Evolutionary conservation across 140 eudicot species (phyloP), one percentile per base, ranked within the genome.

Genomic region (Stevia rebaudiana): DNA sequence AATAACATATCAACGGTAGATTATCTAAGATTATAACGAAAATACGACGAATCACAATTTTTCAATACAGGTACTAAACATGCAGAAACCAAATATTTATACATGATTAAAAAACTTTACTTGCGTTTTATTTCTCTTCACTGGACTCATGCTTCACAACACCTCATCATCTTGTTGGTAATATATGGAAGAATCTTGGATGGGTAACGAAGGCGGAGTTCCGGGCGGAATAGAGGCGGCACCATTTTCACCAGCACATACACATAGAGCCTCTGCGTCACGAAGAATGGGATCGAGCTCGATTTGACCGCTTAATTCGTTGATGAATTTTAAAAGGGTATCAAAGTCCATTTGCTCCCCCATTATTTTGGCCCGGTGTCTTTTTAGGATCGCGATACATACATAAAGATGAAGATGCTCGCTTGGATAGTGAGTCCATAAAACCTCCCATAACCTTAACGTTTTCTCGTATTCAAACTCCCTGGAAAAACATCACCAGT

Each of bases 311-410:
- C 97, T 90, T 37, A 90, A 78, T 60, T 79, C 97, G 39, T 90
- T 90, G 44, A 90, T 87, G 74, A 90, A 90, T 52, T 90, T 90
- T 44, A 90, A 55, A 16, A 90, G 91, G n/a, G 97, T 87, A 74
- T 90, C 97, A 15, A 90, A 90, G 71, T 90, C 97, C 97, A 90
- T 90, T 61, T 79, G 80, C 76, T 90, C 95, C 67, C 95, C 95
- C 84, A 90, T 90, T 68, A 90, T 90, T 80, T 84, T 87, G 39
- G 17, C 59, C 1, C 97, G 88, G 6, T 87, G 55, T 65, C 88
- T 79, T 78, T 90, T 90, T 44, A 90, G 88, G 75, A 90, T 76
- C 3, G 97, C 91, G 2, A 90, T 84, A 48, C 97, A 90, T 11
- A 84, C 70, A 56, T 87, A 90, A 11, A 90, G 81, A 76, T 90